Conservation (phyloP, 1,284 basidiomycete species). For the Sphagnurus paluster region DNA sequence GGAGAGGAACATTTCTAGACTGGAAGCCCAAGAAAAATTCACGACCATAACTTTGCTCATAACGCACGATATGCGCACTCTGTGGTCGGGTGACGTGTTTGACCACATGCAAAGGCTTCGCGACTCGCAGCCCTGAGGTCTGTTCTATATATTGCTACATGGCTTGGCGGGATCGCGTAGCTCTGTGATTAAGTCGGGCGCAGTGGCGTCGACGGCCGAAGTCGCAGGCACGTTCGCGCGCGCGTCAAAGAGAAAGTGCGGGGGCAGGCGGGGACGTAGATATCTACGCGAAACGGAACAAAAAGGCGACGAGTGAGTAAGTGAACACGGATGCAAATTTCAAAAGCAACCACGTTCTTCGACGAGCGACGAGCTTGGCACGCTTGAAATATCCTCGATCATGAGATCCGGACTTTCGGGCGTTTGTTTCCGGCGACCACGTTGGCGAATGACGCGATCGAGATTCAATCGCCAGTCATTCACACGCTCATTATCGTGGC, state of each 20-base stretch:
- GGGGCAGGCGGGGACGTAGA: too few relatives aligned
- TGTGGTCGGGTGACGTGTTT: constrained; percentile 1
- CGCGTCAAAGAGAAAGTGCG: too few relatives aligned
- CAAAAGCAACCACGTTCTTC: constrained; percentile 13
- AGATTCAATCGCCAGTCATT: constrained; percentile 1
- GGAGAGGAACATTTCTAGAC: not conserved
- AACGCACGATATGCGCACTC: not conserved
- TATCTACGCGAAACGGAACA: not conserved
- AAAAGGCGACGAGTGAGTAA: not conserved
- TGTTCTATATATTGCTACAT: not conserved
- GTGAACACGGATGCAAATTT: constrained; percentile 11
- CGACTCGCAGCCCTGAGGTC: not conserved
- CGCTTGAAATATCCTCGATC: constrained; percentile 9
- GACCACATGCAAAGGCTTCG: constrained; percentile 2
- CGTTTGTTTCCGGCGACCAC: constrained; percentile 9
- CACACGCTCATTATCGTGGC: constrained; percentile 12
- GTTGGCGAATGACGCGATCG: constrained; percentile 11
- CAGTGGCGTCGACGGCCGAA: too few relatives aligned
- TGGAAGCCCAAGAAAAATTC: not conserved
- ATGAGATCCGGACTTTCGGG: constrained; percentile 12
- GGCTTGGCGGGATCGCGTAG: not conserved
- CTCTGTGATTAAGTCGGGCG: not conserved
- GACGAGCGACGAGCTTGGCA: constrained; percentile 1
- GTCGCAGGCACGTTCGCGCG: not conserved
- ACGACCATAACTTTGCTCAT: not conserved